Evolutionary conservation across 805 yeast species (phyloP), one percentile per base, ranked within the genome.

Genomic region (Candida mattraensis): DNA sequence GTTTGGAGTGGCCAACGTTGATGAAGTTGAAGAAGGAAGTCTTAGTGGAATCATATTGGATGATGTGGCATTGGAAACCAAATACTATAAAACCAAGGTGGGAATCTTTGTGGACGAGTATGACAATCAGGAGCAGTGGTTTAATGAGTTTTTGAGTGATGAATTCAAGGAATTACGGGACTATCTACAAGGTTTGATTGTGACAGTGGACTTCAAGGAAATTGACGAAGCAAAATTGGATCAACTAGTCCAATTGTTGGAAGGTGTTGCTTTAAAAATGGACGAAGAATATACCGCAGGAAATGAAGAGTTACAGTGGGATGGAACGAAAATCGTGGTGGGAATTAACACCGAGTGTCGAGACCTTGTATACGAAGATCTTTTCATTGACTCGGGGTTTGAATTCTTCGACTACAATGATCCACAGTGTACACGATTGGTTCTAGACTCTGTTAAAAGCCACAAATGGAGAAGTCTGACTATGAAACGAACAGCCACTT

Each of bases 91-190:
- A 8, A 40, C 62, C 1, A 42, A 44, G 5, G 40, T 60, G 1
- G 54, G 53, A 0, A 33, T 59, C 2, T 54, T 61, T 36, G 43
- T 58, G 3, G 66, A 63, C 25, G 61, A 58, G 29, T 40, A 49
- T 21, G 44, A 47, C 3, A 50, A 64, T 33, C 55, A 64, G 35
- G 67, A 66, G 5, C 35, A 47, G 3, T 74, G 79, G 76, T 38
- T 40, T 24, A 30, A 45, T 0, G 78, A 74, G 40, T 67, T 75
- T 38, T 10, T 27, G 7, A 35, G 54, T 1, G 58, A 47, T 0
- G 76, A 72, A 24, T 60, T 53, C 38, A 47, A 39, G 16, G 79
- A 72, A 35, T 48, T 75, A 21, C 53, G 80, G 17, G 73, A 68
- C 14, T 69, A 51, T 1, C 26, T 75, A 3, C 72, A 68, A 27